These are phyloP conservation scores for Trifolium pratense DNA, from an alignment of 306 rosid species.

Conservation along the genomic window DNA sequence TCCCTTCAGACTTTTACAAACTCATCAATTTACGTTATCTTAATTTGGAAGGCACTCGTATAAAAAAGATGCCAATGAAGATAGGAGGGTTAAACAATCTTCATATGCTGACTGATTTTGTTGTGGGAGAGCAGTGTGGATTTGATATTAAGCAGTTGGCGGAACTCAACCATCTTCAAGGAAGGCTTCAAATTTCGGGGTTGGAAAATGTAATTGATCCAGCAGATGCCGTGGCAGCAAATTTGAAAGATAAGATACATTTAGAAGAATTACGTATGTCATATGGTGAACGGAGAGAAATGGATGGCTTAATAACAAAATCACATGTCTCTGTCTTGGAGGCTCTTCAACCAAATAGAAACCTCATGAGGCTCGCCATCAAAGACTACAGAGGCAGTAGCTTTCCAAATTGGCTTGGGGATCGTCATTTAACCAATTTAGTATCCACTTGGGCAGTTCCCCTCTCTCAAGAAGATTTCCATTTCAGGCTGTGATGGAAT, in stretches of 20 bases:
- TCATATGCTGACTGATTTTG: background rate
- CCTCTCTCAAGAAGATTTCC: conserved; percentile 29
- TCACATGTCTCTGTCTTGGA: background rate
- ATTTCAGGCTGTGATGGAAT: conserved; percentile 24
- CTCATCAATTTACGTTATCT: conserved; percentile 38
- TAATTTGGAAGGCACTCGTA: background rate
- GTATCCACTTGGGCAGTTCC: conserved; percentile 37
- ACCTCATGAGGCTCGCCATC: background rate
- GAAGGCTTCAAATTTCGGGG: conserved; percentile 5
- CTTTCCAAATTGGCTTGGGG: background rate
- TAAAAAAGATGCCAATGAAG: conserved; percentile 32
- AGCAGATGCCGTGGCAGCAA: background rate
- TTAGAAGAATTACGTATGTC: background rate
- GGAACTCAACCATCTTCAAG: background rate
- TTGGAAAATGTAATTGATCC: background rate
- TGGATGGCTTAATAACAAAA: background rate
- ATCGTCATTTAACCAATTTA: background rate
- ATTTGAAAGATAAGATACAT: background rate
- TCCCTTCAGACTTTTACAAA: background rate
- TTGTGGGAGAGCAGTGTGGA: background rate
- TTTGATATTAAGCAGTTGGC: conserved; percentile 14
- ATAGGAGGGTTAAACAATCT: conserved; percentile 34
- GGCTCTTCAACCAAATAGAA: conserved; percentile 15
- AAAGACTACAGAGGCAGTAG: background rate
- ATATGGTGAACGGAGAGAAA: background rate